Conservation (phyloP, 768 basidiomycete genomes). For the Leucocoprinus sp. region DNA sequence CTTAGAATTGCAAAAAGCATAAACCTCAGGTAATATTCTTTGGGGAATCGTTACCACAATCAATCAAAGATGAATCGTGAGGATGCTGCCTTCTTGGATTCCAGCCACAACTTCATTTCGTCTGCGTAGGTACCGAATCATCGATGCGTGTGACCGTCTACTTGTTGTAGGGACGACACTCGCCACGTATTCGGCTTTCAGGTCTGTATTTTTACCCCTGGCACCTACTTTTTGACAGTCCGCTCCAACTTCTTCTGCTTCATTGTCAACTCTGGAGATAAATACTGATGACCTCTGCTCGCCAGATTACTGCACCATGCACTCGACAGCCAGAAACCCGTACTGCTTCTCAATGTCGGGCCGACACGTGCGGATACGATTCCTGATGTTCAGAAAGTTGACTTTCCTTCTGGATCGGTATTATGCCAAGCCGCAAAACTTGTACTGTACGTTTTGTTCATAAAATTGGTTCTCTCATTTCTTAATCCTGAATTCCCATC, state of each 20-base stretch:
- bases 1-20: conserved; percentile 33
- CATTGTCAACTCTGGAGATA: neutral
- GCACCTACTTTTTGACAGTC: neutral
- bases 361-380: conserved; percentile 78
- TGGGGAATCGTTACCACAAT: conserved; percentile 73
- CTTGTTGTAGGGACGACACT: conserved; percentile 85
- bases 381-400: conserved; percentile 68
- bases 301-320: conserved; percentile 74
- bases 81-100: conserved; percentile 19
- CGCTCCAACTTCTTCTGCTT: too few species aligned
- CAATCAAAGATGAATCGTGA: conserved; percentile 66
- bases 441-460: conserved; percentile 45
- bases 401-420: conserved; percentile 65
- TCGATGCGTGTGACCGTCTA: conserved; percentile 57
- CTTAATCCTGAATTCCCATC: neutral
- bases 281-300: conserved; percentile 5
- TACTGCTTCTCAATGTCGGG: conserved; percentile 79
- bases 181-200: conserved; percentile 88
- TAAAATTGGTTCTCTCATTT: neutral
- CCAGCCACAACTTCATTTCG: neutral
- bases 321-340: conserved; percentile 62
- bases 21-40: conserved; percentile 86
- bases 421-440: conserved; percentile 55
- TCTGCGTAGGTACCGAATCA: conserved; percentile 39
- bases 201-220: conserved; percentile 33